These are phyloP conservation scores for Neofusicoccum sp. DNA, from an alignment of 2,329 filamentous ascomycete genomes.

Conservation along the genomic window DNA sequence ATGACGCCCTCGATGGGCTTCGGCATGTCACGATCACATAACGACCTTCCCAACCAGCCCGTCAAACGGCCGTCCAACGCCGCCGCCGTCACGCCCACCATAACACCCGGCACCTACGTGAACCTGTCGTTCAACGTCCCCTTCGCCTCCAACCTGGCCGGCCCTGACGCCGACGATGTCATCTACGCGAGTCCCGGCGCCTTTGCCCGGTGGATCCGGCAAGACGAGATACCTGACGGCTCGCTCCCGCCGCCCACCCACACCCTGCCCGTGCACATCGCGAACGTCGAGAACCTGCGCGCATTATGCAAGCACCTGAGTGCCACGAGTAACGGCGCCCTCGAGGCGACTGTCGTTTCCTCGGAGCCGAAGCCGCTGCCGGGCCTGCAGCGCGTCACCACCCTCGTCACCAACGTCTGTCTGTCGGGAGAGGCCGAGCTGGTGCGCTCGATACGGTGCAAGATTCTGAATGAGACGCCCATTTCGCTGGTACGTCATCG, in stretches of 20 bases:
- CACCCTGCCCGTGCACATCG: conserved; percentile 86
- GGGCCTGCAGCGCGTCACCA: conserved; percentile 50
- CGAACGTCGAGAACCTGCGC: conserved; percentile 78
- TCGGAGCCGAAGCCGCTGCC: conserved; percentile 67
- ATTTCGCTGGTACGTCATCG: conserved; percentile 69
- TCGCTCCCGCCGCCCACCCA: conserved; percentile 64
- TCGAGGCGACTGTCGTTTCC: conserved; percentile 80
- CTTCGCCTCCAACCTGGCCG: conserved; percentile 86
- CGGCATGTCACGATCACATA: conserved; percentile 59
- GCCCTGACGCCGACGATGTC: conserved; percentile 91
- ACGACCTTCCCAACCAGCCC: conserved; percentile 53
- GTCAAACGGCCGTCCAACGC: conserved; percentile 57
- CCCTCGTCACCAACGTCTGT: conserved; percentile 75
- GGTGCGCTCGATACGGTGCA: conserved; percentile 85
- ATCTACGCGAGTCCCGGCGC: conserved; percentile 87
- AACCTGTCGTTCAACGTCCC: conserved; percentile 97
- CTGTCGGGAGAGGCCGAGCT: conserved; percentile 84
- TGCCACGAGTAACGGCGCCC: conserved; percentile 59
- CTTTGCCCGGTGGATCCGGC: conserved; percentile 88
- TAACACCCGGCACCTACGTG: conserved; percentile 72
- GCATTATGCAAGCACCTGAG: conserved; percentile 80
- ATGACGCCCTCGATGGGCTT: conserved; percentile 63
- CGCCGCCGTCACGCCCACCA: conserved; percentile 56
- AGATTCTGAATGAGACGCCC: conserved; percentile 86
- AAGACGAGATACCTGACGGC: conserved; percentile 79